Base-by-base conservation (phyloP, 2,329 filamentous ascomycete species). In the Ophiosphaerella korrae region DNA sequence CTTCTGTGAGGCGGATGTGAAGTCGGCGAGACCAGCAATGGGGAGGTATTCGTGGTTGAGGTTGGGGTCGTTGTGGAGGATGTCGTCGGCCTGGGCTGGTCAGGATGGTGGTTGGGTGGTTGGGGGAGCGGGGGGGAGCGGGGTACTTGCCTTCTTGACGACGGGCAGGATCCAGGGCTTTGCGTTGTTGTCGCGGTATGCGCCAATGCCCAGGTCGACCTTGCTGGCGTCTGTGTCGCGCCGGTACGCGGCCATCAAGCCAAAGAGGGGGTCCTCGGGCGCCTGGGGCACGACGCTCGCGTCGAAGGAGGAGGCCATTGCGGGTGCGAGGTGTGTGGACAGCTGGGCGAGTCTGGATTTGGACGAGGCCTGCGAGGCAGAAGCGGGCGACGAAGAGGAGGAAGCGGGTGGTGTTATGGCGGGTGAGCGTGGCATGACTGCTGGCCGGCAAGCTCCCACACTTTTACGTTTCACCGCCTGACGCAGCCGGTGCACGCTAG, bases 21-120 rank as follows among this genome's bases (percentile, higher is more conserved):
- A 95, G 57, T 88, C 83, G 48, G 87, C 78, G 52, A 97, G 83
- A 70, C 94, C 94, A 57, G 92, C 89, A 74, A 99, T 99, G 52
- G 94, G 93, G 53, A 95, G 90, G 78, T 99, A 99, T 83, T 99
- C 94, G 81, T 99, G 93, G 80, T 99, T 96, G 66, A 96, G 82
- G 53, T 90, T 84, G 71, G 93, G 92, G 77, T 97, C 92, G 72
- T 88, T 88, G 75, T 87, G 89, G 62, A 97, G 84, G 67, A 91
- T 86, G 61, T 94, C 88, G 74, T 97, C 92, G 65, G 94, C 94
- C 93, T 97, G 72, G 45, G 60, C 42, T 39, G 50, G 60, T 71
- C 45, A 70, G 68, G 56, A 45, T 42, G 45, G 23, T 45, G 37
- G 40, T 26, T 34, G 11, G 14, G 36, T 24, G 16, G 29, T 14